Conservation (phyloP, 1,139 yeast genomes). For the Yamadazyma triangularis region DNA sequence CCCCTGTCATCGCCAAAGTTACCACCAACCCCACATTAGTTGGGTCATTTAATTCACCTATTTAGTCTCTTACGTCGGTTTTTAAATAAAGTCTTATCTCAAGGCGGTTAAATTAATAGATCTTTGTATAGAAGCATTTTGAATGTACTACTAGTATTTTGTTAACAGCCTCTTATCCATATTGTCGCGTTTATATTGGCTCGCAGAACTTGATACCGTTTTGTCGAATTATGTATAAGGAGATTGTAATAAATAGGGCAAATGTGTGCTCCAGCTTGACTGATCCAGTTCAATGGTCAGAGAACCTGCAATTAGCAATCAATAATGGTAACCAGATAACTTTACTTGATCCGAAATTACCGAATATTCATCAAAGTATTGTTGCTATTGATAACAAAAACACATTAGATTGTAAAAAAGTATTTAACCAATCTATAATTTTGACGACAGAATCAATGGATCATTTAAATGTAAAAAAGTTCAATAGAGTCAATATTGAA, state of each 20-base stretch:
- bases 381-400: conserved; percentile 9
- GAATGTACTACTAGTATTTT: too few species aligned
- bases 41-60: too few species aligned
- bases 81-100: too few species aligned
- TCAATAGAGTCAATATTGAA: conserved; percentile 22
- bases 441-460: conserved; percentile 27
- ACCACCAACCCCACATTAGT: too few species aligned
- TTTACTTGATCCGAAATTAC: conserved; percentile 37
- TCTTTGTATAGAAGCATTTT: too few species aligned
- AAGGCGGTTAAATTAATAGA: too few species aligned
- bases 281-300: conserved; percentile 37
- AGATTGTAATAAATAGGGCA: conserved; percentile 9
- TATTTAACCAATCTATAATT: conserved; percentile 25
- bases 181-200: conserved; percentile 1
- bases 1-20: too few species aligned
- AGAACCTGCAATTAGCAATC: conserved; percentile 34
- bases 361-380: conserved; percentile 28
- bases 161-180: too few species aligned
- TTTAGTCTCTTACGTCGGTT: too few species aligned
- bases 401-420: conserved; percentile 23
- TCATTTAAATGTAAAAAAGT: conserved; percentile 26
- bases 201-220: background rate
- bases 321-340: conserved; percentile 31
- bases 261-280: conserved; percentile 6
- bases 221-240: conserved; percentile 11